Evolutionary conservation across 2,329 filamentous ascomycete genomes (phyloP), one percentile per base, ranked within the genome.

Genomic region (Metarhizium brunneum): DNA sequence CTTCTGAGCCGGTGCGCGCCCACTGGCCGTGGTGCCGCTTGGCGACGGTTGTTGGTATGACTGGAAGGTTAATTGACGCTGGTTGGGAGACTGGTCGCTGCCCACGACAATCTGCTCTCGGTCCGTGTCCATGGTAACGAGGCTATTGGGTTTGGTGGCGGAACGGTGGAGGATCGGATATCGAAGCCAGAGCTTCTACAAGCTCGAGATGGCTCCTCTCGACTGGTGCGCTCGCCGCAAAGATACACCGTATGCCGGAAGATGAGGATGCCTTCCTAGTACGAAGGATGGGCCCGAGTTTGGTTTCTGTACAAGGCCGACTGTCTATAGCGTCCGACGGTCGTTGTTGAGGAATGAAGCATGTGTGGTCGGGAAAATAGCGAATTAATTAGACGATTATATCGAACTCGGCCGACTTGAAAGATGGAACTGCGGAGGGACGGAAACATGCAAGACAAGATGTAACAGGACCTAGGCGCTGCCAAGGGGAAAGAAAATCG

Each of bases 61-160:
- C 43, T 63, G 60, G 45, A 56, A 70, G 64, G 56, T 69, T 62
- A 54, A 68, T 43, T 59, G 61, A 38, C 53, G 55, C 32, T 60
- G 56, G 7, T 36, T 50, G 18, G 64, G 64, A 47, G 63, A 62
- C 48, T 69, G 65, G 50, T 75, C 69, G 54, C 69, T 69, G 60
- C 74, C 72, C 59, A 78, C 76, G 29, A 79, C 69, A 54, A 80
- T 78, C 63, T 80, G 76, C 38, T 54, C 56, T 20, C 53, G 57
- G 59, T 79, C 76, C 68, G 77, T 76, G 53, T 74, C 55, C 72
- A 63, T 58, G 47, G 47, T 55, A 47, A 47, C 61, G 61, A 32
- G 59, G 65, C 25, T 47, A 13, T 6, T 43, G 4, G 18, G 43
- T 25, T 48, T 54, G 43, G 14, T 54, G 36, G 45, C n/a, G 43